These are phyloP conservation scores for Boletus vinaceobasis DNA, from an alignment of 768 basidiomycete species.

Conservation along the genomic window DNA sequence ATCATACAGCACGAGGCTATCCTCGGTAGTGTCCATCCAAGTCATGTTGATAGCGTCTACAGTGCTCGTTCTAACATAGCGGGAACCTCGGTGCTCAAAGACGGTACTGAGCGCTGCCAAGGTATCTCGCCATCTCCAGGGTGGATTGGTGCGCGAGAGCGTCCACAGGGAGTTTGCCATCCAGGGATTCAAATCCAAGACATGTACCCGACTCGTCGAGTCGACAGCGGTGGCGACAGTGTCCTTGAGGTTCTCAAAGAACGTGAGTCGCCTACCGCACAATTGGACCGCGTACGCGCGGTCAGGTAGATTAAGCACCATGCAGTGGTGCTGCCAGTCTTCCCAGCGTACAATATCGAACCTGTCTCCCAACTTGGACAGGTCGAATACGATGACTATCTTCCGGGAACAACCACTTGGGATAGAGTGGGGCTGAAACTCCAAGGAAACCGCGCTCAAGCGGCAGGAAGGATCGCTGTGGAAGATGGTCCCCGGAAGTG, in stretches of 20 bases:
- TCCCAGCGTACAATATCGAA: constrained; percentile 52
- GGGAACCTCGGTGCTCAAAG: constrained; percentile 23
- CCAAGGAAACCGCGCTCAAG: constrained; percentile 41
- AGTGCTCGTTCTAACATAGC: constrained; percentile 35
- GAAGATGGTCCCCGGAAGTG: constrained; percentile 48
- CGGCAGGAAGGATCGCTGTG: constrained; percentile 52
- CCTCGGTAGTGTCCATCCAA: constrained; percentile 54
- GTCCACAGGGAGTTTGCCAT: constrained; percentile 25
- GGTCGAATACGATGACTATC: constrained; percentile 53
- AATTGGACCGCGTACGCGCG: constrained; percentile 27
- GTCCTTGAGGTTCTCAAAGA: constrained; percentile 29
- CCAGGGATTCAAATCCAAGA: constrained; percentile 30
- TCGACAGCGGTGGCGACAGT: constrained; percentile 2
- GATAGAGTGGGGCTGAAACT: constrained; percentile 39
- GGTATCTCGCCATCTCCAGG: constrained; percentile 32
- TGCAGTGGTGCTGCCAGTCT: constrained; percentile 45
- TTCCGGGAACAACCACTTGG: constrained; percentile 34
- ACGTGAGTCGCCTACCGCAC: constrained; percentile 30
- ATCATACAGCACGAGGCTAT: constrained; percentile 55
- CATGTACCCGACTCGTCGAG: constrained; percentile 25
- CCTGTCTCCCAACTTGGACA: constrained; percentile 47
- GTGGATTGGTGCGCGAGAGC: constrained; percentile 23
- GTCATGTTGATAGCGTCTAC: constrained; percentile 46
- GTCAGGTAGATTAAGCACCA: constrained; percentile 34
- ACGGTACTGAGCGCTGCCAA: constrained; percentile 29